These are phyloP conservation scores for Talaromyces stipitatus DNA, from an alignment of 495 filamentous ascomycete species.

Conservation along the genomic window DNA sequence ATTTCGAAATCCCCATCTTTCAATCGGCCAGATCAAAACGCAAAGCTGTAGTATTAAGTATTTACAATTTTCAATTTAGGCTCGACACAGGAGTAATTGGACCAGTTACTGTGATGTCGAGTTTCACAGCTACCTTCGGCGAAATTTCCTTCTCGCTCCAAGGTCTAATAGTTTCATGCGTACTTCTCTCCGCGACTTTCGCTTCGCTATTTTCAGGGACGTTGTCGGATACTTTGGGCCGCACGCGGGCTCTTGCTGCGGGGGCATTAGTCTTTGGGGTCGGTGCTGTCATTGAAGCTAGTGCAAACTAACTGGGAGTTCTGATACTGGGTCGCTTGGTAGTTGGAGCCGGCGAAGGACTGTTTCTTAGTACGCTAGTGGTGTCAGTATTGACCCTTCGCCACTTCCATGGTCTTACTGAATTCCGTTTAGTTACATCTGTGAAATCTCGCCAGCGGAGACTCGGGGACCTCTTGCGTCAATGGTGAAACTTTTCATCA, in stretches of 20 bases:
- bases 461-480: slow-evolving; percentile 45
- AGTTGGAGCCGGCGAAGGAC: slow-evolving; percentile 51
- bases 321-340: slow-evolving; percentile 46
- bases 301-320: too few relatives aligned
- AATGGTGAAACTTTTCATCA: slow-evolving; percentile 46
- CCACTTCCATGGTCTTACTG: too few relatives aligned
- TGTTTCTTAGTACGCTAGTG: slow-evolving; percentile 49
- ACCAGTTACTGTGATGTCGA: slow-evolving; percentile 51
- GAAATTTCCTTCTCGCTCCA: slow-evolving; percentile 44
- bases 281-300: slow-evolving; percentile 44
- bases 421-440: too few relatives aligned
- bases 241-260: slow-evolving; percentile 41
- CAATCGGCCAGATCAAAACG: too few relatives aligned
- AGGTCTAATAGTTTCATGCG: slow-evolving; percentile 54
- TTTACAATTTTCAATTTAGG: too few relatives aligned
- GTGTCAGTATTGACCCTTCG: too few relatives aligned
- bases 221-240: slow-evolving; percentile 50
- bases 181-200: slow-evolving; percentile 53
- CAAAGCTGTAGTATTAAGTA: too few relatives aligned
- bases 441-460: slow-evolving; percentile 50
- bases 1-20: too few relatives aligned
- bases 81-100: slow-evolving; percentile 61
- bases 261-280: slow-evolving; percentile 45
- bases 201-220: slow-evolving; percentile 55
- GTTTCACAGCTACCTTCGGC: slow-evolving; percentile 43